phyloP scores from a whole-genome alignment of 2,329 filamentous ascomycete species.

The Dactylonectria estremocensis region DNA sequence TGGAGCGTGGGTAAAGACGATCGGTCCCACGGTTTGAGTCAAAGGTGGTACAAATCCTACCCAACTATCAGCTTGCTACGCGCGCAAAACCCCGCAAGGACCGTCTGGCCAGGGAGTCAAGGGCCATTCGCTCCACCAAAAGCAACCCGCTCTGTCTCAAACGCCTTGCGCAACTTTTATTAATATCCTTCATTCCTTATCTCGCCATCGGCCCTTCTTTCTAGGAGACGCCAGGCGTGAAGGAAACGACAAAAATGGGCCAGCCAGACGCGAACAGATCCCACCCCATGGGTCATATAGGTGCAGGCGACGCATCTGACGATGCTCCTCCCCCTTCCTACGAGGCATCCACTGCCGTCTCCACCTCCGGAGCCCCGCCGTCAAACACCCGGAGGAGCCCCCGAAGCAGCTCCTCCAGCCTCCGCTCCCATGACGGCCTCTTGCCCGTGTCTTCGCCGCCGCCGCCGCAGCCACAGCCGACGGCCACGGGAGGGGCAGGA shows the following conservation, averaged over 20 bases:
- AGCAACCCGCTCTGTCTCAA: background rate
- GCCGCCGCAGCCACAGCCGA: background rate
- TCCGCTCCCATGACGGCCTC: constrained; percentile 15
- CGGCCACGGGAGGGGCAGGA: background rate
- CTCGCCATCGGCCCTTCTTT: constrained; percentile 6
- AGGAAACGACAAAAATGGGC: constrained; percentile 13
- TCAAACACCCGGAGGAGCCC: background rate
- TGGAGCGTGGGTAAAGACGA: background rate
- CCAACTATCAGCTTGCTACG: constrained; percentile 1
- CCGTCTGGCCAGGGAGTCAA: background rate
- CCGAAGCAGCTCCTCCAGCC: constrained; percentile 21
- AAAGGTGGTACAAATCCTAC: constrained; percentile 9
- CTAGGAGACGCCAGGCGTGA: background rate
- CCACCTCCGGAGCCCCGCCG: background rate
- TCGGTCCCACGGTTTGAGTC: background rate
- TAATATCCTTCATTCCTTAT: constrained; percentile 17
- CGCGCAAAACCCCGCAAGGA: background rate
- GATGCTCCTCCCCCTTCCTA: constrained; percentile 26
- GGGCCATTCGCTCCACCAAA: background rate
- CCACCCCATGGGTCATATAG: background rate
- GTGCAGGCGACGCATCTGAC: constrained; percentile 17
- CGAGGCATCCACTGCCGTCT: constrained; percentile 22
- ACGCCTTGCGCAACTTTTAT: constrained; percentile 7
- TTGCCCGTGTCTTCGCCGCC: background rate
- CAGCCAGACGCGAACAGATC: constrained; percentile 14